Percentiles rank a stretch among this genome's conserved stretches.
Conservation (phyloP, 495 filamentous ascomycete genomes). For the Penicillium simplicissimum region DNA sequence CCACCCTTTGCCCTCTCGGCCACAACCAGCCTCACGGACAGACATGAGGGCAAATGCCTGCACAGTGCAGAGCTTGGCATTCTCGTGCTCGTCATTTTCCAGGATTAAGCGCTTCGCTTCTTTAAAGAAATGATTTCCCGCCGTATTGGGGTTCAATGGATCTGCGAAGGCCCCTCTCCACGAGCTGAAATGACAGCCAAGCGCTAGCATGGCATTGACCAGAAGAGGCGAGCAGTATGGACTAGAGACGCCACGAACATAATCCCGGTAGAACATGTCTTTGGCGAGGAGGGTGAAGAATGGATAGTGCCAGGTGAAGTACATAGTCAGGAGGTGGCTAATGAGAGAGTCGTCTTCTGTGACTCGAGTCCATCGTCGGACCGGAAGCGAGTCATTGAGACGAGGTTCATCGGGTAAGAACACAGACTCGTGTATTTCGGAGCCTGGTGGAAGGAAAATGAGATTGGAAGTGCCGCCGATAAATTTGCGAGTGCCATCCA, state of each 20-base stretch:
- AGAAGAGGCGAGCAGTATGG: conserved; percentile 85
- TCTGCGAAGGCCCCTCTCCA: conserved; percentile 67
- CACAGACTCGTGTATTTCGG: conserved; percentile 51
- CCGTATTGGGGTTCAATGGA: conserved; percentile 73
- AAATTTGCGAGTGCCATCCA: conserved; percentile 89
- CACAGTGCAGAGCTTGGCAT: conserved; percentile 86
- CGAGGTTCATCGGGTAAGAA: conserved; percentile 22
- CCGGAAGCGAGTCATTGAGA: conserved; percentile 39
- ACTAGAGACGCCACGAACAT: conserved; percentile 62
- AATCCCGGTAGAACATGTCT: conserved; percentile 84
- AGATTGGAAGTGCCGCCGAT: conserved; percentile 95
- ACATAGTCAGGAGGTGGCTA: conserved; percentile 90
- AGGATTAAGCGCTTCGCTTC: conserved; percentile 89
- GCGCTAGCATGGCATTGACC: conserved; percentile 93
- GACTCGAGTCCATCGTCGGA: conserved; percentile 84
- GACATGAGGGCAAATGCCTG: conserved; percentile 96
- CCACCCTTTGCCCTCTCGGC: conserved; percentile 93
- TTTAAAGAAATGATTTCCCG: conserved; percentile 95
- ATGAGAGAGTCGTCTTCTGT: conserved; percentile 78
- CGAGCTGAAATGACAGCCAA: conserved; percentile 95
- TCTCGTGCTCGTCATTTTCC: conserved; percentile 92
- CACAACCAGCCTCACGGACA: conserved; percentile 93
- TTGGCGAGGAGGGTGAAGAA: conserved; percentile 96
- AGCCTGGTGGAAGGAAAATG: conserved; percentile 69
- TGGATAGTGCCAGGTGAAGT: conserved; percentile 97